These are phyloP conservation scores for Dimocarpus longan DNA, from an alignment of 345 rosid genomes.

Conservation along the genomic window DNA sequence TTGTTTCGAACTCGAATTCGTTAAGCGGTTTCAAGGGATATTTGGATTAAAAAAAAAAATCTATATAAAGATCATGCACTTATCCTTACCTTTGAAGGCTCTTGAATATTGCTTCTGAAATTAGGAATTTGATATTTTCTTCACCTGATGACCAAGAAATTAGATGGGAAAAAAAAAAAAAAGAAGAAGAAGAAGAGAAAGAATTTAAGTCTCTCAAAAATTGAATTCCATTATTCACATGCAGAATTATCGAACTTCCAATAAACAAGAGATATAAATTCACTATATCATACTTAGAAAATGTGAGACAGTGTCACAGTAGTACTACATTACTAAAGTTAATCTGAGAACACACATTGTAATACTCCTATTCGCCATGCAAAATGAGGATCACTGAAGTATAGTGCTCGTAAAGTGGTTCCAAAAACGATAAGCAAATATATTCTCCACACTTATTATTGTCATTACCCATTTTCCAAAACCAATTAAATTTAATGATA, in stretches of 20 bases:
- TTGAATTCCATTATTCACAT: not conserved
- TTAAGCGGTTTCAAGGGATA: no score
- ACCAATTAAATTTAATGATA: not conserved
- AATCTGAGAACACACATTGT: not conserved
- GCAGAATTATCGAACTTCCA: not conserved
- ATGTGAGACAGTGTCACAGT: not conserved
- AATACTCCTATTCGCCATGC: not conserved
- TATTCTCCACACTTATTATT: not conserved
- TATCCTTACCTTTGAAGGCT: constrained; percentile 10
- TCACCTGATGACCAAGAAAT: not conserved
- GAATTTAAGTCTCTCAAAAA: not conserved
- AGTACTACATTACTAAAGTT: not conserved
- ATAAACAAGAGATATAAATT: not conserved
- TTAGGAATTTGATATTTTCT: constrained; percentile 5
- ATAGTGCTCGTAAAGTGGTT: not conserved
- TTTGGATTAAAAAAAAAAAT: no score
- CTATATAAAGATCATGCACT: not conserved
- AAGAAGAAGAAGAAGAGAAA: no score
- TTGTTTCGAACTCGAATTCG: no score
- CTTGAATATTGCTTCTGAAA: not conserved
- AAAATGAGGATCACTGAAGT: not conserved
- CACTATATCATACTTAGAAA: not conserved
- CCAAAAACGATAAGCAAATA: not conserved
- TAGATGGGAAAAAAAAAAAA: not conserved
- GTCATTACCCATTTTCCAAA: constrained; percentile 7